Conservation (phyloP, 2,329 filamentous ascomycete genomes). For the Purpureocillium takamizusanense region DNA sequence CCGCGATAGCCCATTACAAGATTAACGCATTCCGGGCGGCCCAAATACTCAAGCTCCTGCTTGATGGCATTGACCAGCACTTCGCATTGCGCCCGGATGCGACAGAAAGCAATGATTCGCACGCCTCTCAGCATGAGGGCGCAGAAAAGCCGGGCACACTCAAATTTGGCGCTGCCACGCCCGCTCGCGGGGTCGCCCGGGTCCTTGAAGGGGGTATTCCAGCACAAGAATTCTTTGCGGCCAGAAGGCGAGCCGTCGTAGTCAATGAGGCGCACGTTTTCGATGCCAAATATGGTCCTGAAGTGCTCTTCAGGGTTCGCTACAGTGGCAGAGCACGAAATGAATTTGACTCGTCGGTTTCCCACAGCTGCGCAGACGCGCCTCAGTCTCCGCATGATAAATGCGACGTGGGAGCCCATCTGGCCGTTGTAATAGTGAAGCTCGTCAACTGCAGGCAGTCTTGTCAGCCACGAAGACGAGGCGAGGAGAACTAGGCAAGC, state of each 20-base stretch:
- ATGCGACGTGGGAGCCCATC: constrained; percentile 86
- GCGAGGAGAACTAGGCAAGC: neutral
- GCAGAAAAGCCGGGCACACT: constrained; percentile 86
- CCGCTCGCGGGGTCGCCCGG: constrained; percentile 80
- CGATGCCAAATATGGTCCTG: constrained; percentile 83
- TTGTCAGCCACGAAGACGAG: neutral
- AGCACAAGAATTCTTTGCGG: constrained; percentile 90
- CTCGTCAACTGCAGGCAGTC: constrained; percentile 55
- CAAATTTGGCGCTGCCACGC: constrained; percentile 69
- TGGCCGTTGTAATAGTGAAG: constrained; percentile 94
- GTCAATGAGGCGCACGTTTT: constrained; percentile 72
- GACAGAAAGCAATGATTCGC: constrained; percentile 85
- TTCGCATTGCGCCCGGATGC: constrained; percentile 83
- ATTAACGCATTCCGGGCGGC: constrained; percentile 63
- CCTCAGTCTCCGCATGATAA: constrained; percentile 84
- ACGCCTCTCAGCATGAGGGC: constrained; percentile 83
- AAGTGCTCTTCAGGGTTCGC: constrained; percentile 90
- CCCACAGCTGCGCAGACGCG: constrained; percentile 85
- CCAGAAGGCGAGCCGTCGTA: constrained; percentile 87
- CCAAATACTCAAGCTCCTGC: constrained; percentile 63
- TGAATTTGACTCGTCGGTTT: constrained; percentile 77
- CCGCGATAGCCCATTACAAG: constrained; percentile 94
- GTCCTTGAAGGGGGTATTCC: constrained; percentile 95
- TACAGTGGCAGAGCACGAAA: constrained; percentile 94
- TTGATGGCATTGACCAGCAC: constrained; percentile 72